Conservation (phyloP, 2,329 filamentous ascomycete species). For the Pseudogymnoascus sp. region DNA sequence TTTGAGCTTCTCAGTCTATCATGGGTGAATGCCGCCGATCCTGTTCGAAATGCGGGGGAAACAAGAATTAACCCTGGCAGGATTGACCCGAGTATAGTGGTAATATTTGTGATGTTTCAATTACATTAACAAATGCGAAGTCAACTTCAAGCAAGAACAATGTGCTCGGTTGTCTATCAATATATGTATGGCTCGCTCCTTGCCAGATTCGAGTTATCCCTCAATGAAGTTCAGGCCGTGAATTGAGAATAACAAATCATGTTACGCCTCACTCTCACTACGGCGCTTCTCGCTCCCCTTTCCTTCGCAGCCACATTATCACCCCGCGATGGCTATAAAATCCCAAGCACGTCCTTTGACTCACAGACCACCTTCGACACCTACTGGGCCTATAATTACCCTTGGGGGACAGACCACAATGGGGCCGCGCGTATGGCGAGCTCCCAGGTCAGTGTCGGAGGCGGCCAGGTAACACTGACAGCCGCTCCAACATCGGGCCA, state of each 20-base stretch:
- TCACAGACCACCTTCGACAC: slow-evolving; percentile 33
- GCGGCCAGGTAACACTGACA: slow-evolving; percentile 15
- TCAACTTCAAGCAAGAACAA: background rate
- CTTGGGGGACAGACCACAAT: slow-evolving; percentile 52
- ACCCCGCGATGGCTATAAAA: slow-evolving; percentile 16
- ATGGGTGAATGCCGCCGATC: background rate
- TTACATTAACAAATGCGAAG: background rate
- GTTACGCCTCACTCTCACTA: background rate
- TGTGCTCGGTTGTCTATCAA: background rate
- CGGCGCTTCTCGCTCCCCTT: background rate
- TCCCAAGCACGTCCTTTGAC: slow-evolving; percentile 34
- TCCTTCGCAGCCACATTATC: background rate
- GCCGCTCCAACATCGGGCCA: slow-evolving; percentile 19
- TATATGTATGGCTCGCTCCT: background rate
- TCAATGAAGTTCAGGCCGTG: background rate
- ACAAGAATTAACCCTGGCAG: background rate
- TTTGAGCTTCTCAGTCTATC: background rate
- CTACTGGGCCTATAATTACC: slow-evolving; percentile 47
- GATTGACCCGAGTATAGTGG: background rate
- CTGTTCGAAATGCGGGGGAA: background rate
- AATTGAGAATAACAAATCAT: background rate
- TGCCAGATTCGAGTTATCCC: background rate
- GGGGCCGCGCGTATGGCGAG: slow-evolving; percentile 48
- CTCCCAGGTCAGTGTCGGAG: slow-evolving; percentile 35
- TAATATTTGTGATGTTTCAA: background rate